Evolutionary conservation across 495 filamentous ascomycete genomes (phyloP).

Genomic region (Amniculicola lignicola): DNA sequence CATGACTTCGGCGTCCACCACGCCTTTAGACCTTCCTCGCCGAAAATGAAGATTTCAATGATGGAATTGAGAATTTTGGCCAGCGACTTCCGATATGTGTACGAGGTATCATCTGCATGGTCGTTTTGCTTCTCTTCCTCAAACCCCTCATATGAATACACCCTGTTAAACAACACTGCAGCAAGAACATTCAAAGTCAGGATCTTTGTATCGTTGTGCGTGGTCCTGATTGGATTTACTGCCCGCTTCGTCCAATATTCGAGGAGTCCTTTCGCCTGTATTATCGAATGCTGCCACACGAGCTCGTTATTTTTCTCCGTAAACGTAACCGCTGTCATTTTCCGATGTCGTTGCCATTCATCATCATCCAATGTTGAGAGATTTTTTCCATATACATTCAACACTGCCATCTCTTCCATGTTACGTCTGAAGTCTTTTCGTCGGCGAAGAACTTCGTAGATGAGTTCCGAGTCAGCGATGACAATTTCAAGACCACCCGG

Average conservation of each 20-base stretch:
- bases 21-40: not conserved
- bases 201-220: conserved; percentile 43
- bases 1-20: conserved; percentile 18
- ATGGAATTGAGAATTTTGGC: conserved; percentile 10
- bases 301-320: conserved; percentile 50
- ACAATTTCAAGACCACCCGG: conserved; percentile 45
- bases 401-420: conserved; percentile 38
- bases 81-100: conserved; percentile 17
- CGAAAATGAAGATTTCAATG: conserved; percentile 19
- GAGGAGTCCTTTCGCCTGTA: conserved; percentile 38
- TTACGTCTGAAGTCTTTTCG: conserved; percentile 47
- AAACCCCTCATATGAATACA: conserved; percentile 38
- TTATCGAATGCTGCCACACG: conserved; percentile 46
- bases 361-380: conserved; percentile 44
- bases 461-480: conserved; percentile 44
- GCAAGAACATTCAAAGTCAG: conserved; percentile 49
- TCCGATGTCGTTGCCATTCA: conserved; percentile 51
- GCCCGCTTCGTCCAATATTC: conserved; percentile 40
- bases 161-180: conserved; percentile 46
- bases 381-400: conserved; percentile 50
- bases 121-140: conserved; percentile 1
- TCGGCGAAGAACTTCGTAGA: conserved; percentile 41
- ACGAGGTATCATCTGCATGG: not conserved
- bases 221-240: conserved; percentile 17
- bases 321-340: conserved; percentile 45